Base-by-base conservation (phyloP, 257 asterid species). In the Marsdenia floribunda region DNA sequence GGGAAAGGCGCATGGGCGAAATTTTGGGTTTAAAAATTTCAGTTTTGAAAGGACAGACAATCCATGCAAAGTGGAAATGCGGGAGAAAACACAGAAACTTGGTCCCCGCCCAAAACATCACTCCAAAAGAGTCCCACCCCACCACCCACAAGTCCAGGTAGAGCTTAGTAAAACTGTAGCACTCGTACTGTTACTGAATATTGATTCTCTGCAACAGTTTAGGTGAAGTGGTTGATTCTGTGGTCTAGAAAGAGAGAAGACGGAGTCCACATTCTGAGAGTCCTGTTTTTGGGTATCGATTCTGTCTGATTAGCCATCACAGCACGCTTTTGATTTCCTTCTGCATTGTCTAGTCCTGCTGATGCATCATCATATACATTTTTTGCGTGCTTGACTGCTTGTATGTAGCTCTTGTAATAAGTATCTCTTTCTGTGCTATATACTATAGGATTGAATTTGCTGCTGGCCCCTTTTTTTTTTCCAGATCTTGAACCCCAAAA, bases 141-240 rank as follows among this genome's bases (percentile, higher is more conserved):
- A 29, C 44, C 46, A 29, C 40, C 12, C 12, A 0, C 10, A 15
- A 16, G 22, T 16, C 58, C 22, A 52, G 58, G 58, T 19, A 65
- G 70, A 18, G 15, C 63, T 22, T 44, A 14, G 63, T 35, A 65
- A 13, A 29, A 15, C 52, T 14, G 69, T 11, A 33, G 47, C 9
- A 64, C 47, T 18, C 11, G 71, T 66, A 38, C 71, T 66, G 33
- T 49, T 19, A 66, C 71, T 38, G 71, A 38, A 66, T 37, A 37
- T 66, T 66, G 71, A 66, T 66, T 66, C 71, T 66, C 71, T 66
- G 50, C 5, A 66, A 38, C 52, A 66, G 52, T 66, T 66, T 66
- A 66, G 71, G 71, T 66, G 50, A 65, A 40, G 33, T 66, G 18
- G 52, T 66, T 66, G 71, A 38, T 66, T 38, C 42, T 38, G 52